Base-by-base conservation (phyloP, 768 basidiomycete species). In the Leucocoprinus birnbaumii region DNA sequence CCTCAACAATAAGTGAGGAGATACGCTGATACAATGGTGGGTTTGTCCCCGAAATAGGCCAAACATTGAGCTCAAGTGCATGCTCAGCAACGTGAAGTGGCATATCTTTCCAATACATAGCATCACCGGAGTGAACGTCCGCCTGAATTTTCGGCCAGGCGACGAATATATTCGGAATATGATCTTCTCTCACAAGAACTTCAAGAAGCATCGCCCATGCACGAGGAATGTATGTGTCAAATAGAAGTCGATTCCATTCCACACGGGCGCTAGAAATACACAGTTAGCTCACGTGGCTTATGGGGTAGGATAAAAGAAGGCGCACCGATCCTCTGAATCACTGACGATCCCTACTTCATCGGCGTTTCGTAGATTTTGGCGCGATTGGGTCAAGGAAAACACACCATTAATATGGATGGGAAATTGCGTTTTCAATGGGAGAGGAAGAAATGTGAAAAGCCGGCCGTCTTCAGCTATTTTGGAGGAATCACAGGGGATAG, bases 241-340 rank as follows among this genome's bases (percentile, higher is more conserved):
- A 82, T 0, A 82, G 59, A 6, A 76, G 58, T 11, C 61, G 62
- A 53, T 83, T 83, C 80, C 80, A 83, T 59, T 72, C 70, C 1
- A 78, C 66, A 5, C 76, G 62, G 10, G 77, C 63, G 27, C 80
- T 82, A 41, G 24, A 44, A 13, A 40, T 8, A 27, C 8, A 41
- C 18, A 19, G 37, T 24, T 47, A 5, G 51, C 2, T n/a, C n/a
- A 5, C 18, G 44, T n/a, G 43, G 41, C 9, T 21, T 52, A 22
- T n/a, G 7, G 21, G 21, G 25, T 54, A 34, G 14, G n/a, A 2
- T 1, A n/a, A n/a, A n/a, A n/a, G 22, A 31, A 19, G 7, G 66
- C 73, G 47, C 57, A 80, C 80, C 70, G 67, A 52, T 79, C 77
- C 48, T 67, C 70, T 0, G 73, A 73, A 0, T 73, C 71, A 3